Base-by-base conservation (phyloP, 1,284 basidiomycete species). In the Omphalotus olearius region DNA sequence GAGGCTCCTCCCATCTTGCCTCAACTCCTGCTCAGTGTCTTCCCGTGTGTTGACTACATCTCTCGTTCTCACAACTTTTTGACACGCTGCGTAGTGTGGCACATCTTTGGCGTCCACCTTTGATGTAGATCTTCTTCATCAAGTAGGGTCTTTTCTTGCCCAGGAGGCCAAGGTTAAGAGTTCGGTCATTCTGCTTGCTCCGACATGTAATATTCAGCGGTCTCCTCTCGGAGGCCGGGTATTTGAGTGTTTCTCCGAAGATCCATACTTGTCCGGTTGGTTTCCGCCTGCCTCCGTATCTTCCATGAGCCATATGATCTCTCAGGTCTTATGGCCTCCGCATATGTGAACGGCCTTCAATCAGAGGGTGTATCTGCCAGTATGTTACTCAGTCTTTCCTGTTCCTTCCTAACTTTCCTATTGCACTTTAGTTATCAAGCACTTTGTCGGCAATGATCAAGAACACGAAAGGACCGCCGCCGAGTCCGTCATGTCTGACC, bases 201-300 rank as follows among this genome's bases (percentile, higher is more conserved):
- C 83, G 2, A 86, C 84, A 1, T 84, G 82, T 66, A 88, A 87
- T 62, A 85, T 86, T 28, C 83, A 84, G 59, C 75, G 85, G 14
- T 71, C 72, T 7, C 82, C 82, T 28, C 70, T 83, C 0, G 82
- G 80, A 7, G 80, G 82, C 1, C 71, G 84, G 20, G 75, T 81
- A 6, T 88, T 88, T 59, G 85, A 88, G 63, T 82, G 79, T 4
- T 88, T 85, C 66, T 82, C 81, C 0, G 84, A 89, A 59, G 82
- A 84, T 59, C 82, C 80, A 40, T 70, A 78, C 60, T 68, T 85
- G 37, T 87, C 80, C 26, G 83, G 80, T 79, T 62, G n/a, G 20
- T 20, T 39, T 37, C 16, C 7, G 48, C 9, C 13, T 33, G 16
- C 17, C 14, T 25, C 13, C 7, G 3, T 10, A 13, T 33, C 9